Evolutionary conservation across 2,329 filamentous ascomycete species (phyloP).

Genomic region (Alternaria incomplexa): DNA sequence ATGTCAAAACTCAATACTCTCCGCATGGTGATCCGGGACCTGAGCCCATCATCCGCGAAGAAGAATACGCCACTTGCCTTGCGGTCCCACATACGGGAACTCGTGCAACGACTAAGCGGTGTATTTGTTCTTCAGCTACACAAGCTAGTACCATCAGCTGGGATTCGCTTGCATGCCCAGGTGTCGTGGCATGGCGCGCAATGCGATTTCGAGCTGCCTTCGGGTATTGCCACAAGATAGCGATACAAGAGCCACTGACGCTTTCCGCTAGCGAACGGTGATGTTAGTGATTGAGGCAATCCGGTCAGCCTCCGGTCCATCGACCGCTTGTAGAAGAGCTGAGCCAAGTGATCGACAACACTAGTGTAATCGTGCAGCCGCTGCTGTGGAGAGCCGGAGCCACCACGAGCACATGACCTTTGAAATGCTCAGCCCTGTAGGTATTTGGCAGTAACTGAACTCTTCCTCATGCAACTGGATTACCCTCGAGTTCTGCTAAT

Average conservation of each 20-base stretch:
- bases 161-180: background rate
- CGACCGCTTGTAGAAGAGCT: background rate
- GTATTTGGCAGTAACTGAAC: background rate
- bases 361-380: background rate
- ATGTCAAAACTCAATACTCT: constrained; percentile 3
- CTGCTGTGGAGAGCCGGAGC: background rate
- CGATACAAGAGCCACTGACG: background rate
- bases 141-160: background rate
- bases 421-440: background rate
- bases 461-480: background rate
- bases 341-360: background rate
- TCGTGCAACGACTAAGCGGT: background rate
- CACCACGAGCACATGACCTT: background rate
- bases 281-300: background rate
- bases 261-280: background rate
- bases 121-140: background rate
- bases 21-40: background rate
- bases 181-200: background rate
- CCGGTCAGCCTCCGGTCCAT: background rate
- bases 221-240: background rate
- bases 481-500: background rate
- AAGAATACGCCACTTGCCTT: background rate
- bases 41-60: background rate
- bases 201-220: background rate
- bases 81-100: background rate